phyloP scores from a whole-genome alignment of 2,329 filamentous ascomycete genomes.

The Hypomyces rosellus region DNA sequence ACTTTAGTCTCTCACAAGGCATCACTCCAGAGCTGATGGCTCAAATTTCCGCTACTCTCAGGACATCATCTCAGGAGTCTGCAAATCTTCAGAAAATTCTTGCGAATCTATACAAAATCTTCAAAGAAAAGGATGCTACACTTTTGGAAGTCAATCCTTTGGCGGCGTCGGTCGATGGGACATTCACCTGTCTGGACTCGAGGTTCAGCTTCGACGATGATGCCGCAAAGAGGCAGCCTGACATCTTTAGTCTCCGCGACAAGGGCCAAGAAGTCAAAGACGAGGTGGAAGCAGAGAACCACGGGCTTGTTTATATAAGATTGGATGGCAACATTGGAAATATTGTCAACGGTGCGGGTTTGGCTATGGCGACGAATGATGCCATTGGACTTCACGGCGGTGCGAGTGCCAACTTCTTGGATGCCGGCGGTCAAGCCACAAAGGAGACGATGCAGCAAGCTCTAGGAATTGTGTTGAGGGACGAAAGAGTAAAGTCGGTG shows the following conservation, averaged over 20 bases:
- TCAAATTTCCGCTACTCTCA: slow-evolving; percentile 10
- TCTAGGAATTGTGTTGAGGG: slow-evolving; percentile 66
- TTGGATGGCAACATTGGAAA: slow-evolving; percentile 63
- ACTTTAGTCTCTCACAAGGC: slow-evolving; percentile 21
- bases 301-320: slow-evolving; percentile 75
- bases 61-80: neutral
- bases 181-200: slow-evolving; percentile 29
- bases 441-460: slow-evolving; percentile 70
- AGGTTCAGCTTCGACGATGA: slow-evolving; percentile 44
- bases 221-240: slow-evolving; percentile 34
- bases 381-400: slow-evolving; percentile 64
- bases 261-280: slow-evolving; percentile 25
- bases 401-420: slow-evolving; percentile 73
- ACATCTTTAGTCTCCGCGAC: slow-evolving; percentile 33
- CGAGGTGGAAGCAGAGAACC: slow-evolving; percentile 37
- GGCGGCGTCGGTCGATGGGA: slow-evolving; percentile 18
- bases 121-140: slow-evolving; percentile 41
- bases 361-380: slow-evolving; percentile 89
- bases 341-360: slow-evolving; percentile 80
- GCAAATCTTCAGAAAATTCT: slow-evolving; percentile 18
- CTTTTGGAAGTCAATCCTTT: slow-evolving; percentile 38
- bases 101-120: slow-evolving; percentile 28
- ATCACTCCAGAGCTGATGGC: slow-evolving; percentile 20
- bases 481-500: slow-evolving; percentile 63
- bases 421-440: slow-evolving; percentile 85